Evolutionary conservation across 495 filamentous ascomycete species (phyloP), one percentile per base, ranked within the genome.

Genomic region (Talaromyces liani): DNA sequence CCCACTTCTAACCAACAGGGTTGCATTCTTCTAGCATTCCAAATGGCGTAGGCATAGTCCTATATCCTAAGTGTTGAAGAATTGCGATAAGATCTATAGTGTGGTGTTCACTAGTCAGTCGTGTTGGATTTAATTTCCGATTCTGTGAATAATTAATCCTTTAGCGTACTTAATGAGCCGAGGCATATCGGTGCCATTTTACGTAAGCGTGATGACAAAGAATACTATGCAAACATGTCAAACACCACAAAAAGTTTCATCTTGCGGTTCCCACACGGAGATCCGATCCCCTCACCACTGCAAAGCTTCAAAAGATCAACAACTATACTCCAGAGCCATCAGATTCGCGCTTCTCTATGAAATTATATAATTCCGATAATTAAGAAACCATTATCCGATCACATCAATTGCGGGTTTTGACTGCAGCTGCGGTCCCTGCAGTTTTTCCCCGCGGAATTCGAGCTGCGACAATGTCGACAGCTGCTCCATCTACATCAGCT

Each of bases 391-490:
- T 33, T 34, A n/a, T 45, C n/a, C 33, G 22, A 41, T 22, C 20
- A 27, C 24, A 45, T 49, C 0, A 0, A 47, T 49, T 31, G 58
- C 58, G 58, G 39, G 58, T 10, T 24, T 22, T 60, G 34, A 41
- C 58, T 60, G 58, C 58, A 60, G 31, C 34, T 31, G 20, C 2
- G 20, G 27, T 36, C 58, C 33, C 29, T 51, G 62, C 51, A 8
- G 24, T 58, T 49, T 16, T 57, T 49, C 55, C 58, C 41, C 16
- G 67, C 64, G 64, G 63, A 67, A 60, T 60, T 45, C 65, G 25
- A 60, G 41, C 66, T 29, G 71, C 68, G 54, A 65, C 62, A 54
- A 83, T 81, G 80, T 76, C 80, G 1, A 76, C 76, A 6, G 64
- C 69, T 60, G 67, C 65, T 49, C 63, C 63, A 8, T 18, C 45